A percentile compares a stretch with the other conserved stretches of the same genome.
These are phyloP conservation scores for Alternaria arbusti DNA, from an alignment of 2,329 filamentous ascomycete species.

Conservation along the genomic window DNA sequence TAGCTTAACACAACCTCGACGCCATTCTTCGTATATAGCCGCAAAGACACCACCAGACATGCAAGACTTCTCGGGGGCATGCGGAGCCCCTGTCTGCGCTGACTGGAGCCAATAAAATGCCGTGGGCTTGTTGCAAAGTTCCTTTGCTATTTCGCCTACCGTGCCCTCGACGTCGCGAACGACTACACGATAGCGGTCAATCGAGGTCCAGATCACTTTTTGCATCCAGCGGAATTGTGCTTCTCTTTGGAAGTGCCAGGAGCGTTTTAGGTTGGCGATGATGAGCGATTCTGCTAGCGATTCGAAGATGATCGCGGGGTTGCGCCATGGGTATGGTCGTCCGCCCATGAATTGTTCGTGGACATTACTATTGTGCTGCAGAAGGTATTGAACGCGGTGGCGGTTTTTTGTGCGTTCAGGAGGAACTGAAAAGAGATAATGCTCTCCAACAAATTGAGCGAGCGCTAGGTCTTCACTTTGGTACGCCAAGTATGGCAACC, in stretches of 20 bases:
- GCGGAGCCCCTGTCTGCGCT: constrained; percentile 8
- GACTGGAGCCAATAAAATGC: constrained; percentile 18
- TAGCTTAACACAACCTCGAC: constrained; percentile 5
- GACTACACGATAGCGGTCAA: constrained; percentile 5
- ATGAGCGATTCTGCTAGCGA: constrained; percentile 12
- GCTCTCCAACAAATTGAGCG: constrained; percentile 3
- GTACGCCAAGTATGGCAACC: constrained; percentile 6
- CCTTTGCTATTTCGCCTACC: constrained; percentile 11
- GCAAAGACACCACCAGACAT: constrained; percentile 14
- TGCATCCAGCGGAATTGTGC: constrained; percentile 13
- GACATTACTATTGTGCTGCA: constrained; percentile 6
- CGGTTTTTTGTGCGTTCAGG: constrained; percentile 7
- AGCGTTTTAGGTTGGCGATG: constrained; percentile 14
- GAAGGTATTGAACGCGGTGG: constrained; percentile 1
- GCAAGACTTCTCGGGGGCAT: constrained; percentile 4
- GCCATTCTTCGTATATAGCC: constrained; percentile 19
- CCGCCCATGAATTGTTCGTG: constrained; percentile 5
- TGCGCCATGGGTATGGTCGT: constrained; percentile 16
- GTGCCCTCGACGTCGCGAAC: constrained; percentile 12
- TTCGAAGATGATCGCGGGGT: constrained; percentile 7
- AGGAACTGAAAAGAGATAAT: constrained; percentile 6
- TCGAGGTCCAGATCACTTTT: constrained; percentile 9
- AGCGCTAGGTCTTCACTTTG: constrained; percentile 8
- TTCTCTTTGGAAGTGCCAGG: constrained; percentile 20
- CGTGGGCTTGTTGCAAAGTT: constrained; percentile 21